Base-by-base conservation (phyloP, 257 asterid genomes). In the Cynanchum wilfordii region DNA sequence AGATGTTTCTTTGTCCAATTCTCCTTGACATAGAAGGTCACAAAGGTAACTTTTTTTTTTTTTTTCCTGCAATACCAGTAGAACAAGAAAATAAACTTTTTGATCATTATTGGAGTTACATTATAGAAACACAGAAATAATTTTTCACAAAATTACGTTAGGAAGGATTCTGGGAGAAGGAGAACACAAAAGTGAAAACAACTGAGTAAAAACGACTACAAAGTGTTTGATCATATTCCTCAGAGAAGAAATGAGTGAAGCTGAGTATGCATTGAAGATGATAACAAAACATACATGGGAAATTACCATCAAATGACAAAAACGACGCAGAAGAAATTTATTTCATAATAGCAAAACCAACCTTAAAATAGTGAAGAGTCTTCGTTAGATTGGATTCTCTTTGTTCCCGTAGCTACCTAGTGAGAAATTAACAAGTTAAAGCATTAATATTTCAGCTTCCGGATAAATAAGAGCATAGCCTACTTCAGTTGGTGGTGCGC, bases 201-300 rank as follows among this genome's bases (percentile, higher is more conserved):
- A 2, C 57, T 17, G 24, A 42, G 7, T 20, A 20, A 4, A 15
- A 17, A 51, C 17, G 73, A 19, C 45, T 12, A 24, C 73, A 66
- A 66, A 5, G 11, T 56, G 73, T 55, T 75, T 49, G 78, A 24
- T 66, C 4, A 67, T 40, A 75, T 67, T 29, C 73, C 73, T 67
- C 62, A 19, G 0, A 55, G 73, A 56, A 30, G 22, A 20, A 12
- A 4, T 52, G 11, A 13, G 8, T 19, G 22, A 16, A 0, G 40
- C n/a, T 2, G 15, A 12, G 10, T 3, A 3, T 3, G 2, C 1
- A 16, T 27, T 5, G 7, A 19, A 13, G n/a, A 52, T 1, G 0
- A 12, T 42, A 54, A 30, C 29, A 13, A 3, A 13, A 3, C 8
- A 27, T 5, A 15, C 2, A 8, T 25, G 19, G 13, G 4, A 49